These are phyloP conservation scores for Lycium barbarum DNA, from an alignment of 257 asterid genomes.

Conservation along the genomic window DNA sequence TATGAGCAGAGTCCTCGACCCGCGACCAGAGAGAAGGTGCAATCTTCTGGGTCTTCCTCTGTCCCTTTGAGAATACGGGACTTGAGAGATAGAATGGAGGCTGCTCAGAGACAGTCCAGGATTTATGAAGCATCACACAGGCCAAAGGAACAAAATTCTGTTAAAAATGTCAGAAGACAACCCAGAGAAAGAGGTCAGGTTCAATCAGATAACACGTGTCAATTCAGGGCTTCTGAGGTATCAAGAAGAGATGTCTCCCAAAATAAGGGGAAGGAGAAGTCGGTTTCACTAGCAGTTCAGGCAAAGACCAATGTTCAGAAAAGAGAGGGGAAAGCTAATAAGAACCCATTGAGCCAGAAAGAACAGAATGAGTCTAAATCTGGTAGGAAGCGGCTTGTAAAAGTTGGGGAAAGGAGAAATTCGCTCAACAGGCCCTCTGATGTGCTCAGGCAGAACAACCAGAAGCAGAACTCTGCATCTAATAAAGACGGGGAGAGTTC, in stretches of 20 bases:
- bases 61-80: slow-evolving; percentile 67
- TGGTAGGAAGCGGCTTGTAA: slow-evolving; percentile 51
- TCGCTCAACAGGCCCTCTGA: slow-evolving; percentile 57
- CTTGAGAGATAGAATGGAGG: slow-evolving; percentile 71
- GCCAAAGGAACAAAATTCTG: slow-evolving; percentile 52
- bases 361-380: slow-evolving; percentile 52
- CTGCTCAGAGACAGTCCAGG: slow-evolving; percentile 59
- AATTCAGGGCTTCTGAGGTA: slow-evolving; percentile 56
- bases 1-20: slow-evolving; percentile 90
- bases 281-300: slow-evolving; percentile 59
- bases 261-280: slow-evolving; percentile 67
- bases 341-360: slow-evolving; percentile 60
- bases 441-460: slow-evolving; percentile 82
- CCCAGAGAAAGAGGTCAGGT: slow-evolving; percentile 50
- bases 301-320: slow-evolving; percentile 63
- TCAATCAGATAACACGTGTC: slow-evolving; percentile 48
- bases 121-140: slow-evolving; percentile 50
- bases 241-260: slow-evolving; percentile 58
- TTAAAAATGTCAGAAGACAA: slow-evolving; percentile 54
- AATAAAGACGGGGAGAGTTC: slow-evolving; percentile 46
- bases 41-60: slow-evolving; percentile 68
- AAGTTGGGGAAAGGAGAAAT: slow-evolving; percentile 59
- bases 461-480: slow-evolving; percentile 79
- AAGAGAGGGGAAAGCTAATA: slow-evolving; percentile 53
- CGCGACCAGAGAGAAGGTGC: slow-evolving; percentile 51